phyloP scores from a whole-genome alignment of 2,329 filamentous ascomycete species.

The Aspergillus texensis region DNA sequence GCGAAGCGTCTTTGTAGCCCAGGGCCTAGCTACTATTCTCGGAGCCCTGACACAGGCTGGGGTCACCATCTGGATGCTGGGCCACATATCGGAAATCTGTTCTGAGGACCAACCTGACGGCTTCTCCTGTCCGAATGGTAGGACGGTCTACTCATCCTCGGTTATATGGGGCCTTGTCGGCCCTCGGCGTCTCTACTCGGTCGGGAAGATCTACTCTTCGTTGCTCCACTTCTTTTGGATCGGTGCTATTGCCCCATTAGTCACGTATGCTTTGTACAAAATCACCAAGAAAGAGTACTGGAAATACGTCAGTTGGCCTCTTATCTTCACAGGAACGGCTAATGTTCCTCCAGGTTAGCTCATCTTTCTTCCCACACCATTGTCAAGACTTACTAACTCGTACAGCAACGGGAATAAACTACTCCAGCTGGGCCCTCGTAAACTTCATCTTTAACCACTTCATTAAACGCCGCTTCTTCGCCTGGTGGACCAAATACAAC shows the following conservation, averaged over 20 bases:
- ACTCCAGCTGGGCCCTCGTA: constrained; percentile 39
- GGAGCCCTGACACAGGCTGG: constrained; percentile 49
- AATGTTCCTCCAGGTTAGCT: constrained; percentile 29
- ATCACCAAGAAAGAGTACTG: constrained; percentile 36
- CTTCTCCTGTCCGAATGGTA: constrained; percentile 54
- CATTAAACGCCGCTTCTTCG: constrained; percentile 55
- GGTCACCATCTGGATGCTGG: constrained; percentile 42
- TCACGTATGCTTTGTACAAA: constrained; percentile 28
- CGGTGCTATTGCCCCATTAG: constrained; percentile 34
- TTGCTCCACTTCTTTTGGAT: constrained; percentile 58
- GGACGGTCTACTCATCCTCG: constrained; percentile 53
- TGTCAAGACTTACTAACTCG: background rate
- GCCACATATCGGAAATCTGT: constrained; percentile 48
- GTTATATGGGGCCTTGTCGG: constrained; percentile 58
- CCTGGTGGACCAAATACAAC: constrained; percentile 50
- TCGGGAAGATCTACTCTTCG: constrained; percentile 50
- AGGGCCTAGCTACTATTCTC: constrained; percentile 52
- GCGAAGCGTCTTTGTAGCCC: constrained; percentile 51
- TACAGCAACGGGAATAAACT: constrained; percentile 37
- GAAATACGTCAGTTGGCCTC: constrained; percentile 37
- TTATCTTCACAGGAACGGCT: constrained; percentile 35
- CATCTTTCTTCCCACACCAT: background rate
- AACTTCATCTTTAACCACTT: constrained; percentile 77
- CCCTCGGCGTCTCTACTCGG: constrained; percentile 51
- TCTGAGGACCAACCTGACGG: constrained; percentile 44